These are phyloP conservation scores for Pythium inflatum DNA, from an alignment of 352 stramenopile species.

Conservation along the genomic window DNA sequence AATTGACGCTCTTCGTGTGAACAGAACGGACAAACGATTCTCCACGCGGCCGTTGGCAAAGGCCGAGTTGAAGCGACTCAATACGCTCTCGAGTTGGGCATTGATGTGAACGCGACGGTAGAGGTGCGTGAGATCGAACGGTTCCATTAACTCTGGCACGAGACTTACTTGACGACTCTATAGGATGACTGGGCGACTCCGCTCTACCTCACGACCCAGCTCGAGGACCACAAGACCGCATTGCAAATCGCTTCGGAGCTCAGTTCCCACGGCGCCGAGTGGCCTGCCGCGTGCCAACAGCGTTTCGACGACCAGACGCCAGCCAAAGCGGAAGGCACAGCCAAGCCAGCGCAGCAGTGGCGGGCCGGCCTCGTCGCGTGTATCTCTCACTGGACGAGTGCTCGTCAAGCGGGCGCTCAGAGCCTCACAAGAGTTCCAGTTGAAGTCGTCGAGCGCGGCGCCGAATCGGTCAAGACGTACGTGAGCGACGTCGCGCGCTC, in stretches of 20 bases:
- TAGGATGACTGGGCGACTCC: slow-evolving; percentile 4
- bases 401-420: not conserved
- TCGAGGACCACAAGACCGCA: not conserved
- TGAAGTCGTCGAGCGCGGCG: slow-evolving; percentile 30
- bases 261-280: not conserved
- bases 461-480: slow-evolving; percentile 23
- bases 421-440: slow-evolving; percentile 10
- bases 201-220: not conserved
- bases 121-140: not conserved
- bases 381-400: not conserved
- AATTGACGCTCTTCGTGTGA: not conserved
- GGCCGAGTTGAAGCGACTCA: not conserved
- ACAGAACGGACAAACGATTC: not conserved
- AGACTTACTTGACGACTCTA: too few species aligned
- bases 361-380: not conserved
- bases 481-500: slow-evolving; percentile 7
- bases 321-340: not conserved
- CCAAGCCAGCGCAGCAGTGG: not conserved
- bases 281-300: not conserved
- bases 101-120: not conserved
- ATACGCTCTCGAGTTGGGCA: not conserved
- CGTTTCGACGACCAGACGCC: not conserved
- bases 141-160: too few species aligned
- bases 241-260: not conserved
- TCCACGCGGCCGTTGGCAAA: not conserved